Percentiles rank a stretch among this genome's conserved stretches.
These are phyloP conservation scores for Chimonanthus salicifolius DNA, from an alignment of 164 flowering plant species.

Conservation along the genomic window DNA sequence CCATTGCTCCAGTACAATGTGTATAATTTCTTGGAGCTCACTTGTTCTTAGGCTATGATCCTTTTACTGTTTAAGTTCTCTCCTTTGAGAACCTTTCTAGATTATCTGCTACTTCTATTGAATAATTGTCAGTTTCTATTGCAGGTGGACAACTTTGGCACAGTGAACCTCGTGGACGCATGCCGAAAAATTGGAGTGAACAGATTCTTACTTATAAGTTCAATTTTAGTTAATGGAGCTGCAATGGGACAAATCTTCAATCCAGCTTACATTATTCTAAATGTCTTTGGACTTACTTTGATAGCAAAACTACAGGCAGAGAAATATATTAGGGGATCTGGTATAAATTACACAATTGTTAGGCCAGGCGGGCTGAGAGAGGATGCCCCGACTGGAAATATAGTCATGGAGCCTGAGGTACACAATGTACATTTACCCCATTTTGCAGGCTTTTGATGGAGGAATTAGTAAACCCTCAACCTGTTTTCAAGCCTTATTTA, in stretches of 20 bases:
- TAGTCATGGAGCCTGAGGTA: conserved; percentile 95
- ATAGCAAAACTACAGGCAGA: conserved; percentile 97
- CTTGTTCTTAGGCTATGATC: neutral
- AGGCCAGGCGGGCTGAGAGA: conserved; percentile 95
- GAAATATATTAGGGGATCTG: conserved; percentile 70
- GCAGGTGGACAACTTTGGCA: conserved; percentile 93
- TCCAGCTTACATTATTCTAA: conserved; percentile 86
- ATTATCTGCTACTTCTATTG: neutral
- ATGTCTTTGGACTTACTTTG: conserved; percentile 79
- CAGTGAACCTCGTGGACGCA: conserved; percentile 92
- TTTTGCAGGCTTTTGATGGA: neutral
- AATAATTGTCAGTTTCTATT: conserved; percentile 2
- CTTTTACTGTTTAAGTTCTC: neutral
- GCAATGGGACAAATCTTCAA: conserved; percentile 94
- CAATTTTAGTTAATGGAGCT: conserved; percentile 93
- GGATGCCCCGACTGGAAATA: conserved; percentile 80
- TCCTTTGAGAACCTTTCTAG: neutral
- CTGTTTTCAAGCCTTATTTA: neutral
- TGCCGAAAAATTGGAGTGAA: conserved; percentile 64
- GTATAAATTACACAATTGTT: conserved; percentile 88
- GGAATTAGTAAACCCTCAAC: neutral
- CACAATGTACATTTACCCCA: neutral
- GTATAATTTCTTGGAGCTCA: neutral
- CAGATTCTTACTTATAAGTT: conserved; percentile 78
- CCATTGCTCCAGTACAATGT: neutral